Evolutionary conservation across 768 basidiomycete species (phyloP), one percentile per base, ranked within the genome.

Genomic region (Pleurotus tuber-regium): DNA sequence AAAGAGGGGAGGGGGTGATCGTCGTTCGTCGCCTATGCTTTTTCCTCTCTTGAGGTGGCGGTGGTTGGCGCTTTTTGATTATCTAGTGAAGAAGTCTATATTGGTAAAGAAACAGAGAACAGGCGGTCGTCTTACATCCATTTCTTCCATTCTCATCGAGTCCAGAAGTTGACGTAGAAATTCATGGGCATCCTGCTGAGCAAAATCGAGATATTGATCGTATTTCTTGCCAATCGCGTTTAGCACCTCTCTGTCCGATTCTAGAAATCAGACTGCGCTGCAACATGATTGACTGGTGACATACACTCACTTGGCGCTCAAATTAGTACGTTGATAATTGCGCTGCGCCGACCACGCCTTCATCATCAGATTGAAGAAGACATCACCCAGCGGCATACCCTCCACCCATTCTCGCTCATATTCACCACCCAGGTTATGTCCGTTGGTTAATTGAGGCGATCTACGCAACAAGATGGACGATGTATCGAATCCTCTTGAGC

Each of bases 141-240:
- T 72, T 66, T 98, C 94, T 64, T 98, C 95, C 92, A 95, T 95
- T 48, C 91, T 82, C 78, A 95, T 89, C 16, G 86, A 88, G 64
- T 97, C 95, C 31, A 97, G 73, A 53, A 98, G 73, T 56, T 94
- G 93, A 28, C 91, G 78, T 21, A 98, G 69, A 55, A 96, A 87
- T 70, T 98, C 95, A 65, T 97, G 95, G 19, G 94, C 92, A 62
- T 98, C 95, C 66, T 97, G 95, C 66, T 98, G 95, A 6, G 89
- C 84, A 65, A 94, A 95, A 62, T 95, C 94, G 39, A 90, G 82
- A 61, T 97, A 98, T 61, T 98, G 94, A 57, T 93, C 92, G 63
- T 95, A 89, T 68, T 96, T 97, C 58, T 75, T 73, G 2, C 92
- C 89, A 12, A 97, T 71, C 9, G 80, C 76, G 24, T 74, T 64